Evolutionary conservation across 2,329 filamentous ascomycete species (phyloP).

Genomic region (Colletotrichum graminicola): DNA sequence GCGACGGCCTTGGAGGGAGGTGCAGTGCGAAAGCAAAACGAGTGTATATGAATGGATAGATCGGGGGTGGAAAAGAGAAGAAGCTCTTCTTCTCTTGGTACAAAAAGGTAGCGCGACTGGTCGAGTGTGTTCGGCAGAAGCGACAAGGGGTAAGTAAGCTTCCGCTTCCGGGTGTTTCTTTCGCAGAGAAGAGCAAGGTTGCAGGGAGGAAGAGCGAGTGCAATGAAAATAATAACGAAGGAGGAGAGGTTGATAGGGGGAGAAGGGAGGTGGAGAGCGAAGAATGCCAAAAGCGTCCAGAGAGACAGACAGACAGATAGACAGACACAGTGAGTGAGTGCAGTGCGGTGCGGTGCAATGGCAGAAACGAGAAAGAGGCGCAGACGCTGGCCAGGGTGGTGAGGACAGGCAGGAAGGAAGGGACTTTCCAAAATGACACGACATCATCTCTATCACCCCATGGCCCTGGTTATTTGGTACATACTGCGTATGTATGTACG

Average conservation of each 20-base stretch:
- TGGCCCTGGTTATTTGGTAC: neutral
- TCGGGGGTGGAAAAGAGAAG: slow-evolving; percentile 17
- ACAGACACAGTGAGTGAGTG: neutral
- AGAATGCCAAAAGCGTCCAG: slow-evolving; percentile 4
- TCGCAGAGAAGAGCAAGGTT: slow-evolving; percentile 5
- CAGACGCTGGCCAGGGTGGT: slow-evolving; percentile 14
- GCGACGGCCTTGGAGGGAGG: slow-evolving; percentile 21
- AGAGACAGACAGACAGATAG: neutral
- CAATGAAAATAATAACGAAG: slow-evolving; percentile 28
- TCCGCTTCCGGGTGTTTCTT: neutral
- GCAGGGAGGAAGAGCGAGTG: slow-evolving; percentile 34
- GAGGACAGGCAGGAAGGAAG: neutral
- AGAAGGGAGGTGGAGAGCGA: slow-evolving; percentile 13
- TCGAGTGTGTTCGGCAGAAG: neutral
- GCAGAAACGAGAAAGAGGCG: neutral
- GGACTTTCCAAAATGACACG: slow-evolving; percentile 36
- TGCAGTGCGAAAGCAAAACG: slow-evolving; percentile 36
- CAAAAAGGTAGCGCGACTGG: neutral
- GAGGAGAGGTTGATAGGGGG: slow-evolving; percentile 4
- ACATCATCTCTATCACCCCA: slow-evolving; percentile 20
- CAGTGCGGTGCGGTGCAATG: neutral
- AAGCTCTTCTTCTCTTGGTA: slow-evolving; percentile 2
- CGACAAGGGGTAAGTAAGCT: slow-evolving; percentile 5
- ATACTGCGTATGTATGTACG: no score
- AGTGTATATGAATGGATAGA: slow-evolving; percentile 22